Percentiles rank a stretch among this genome's conserved stretches.
Evolutionary conservation across 345 rosid genomes (phyloP).

Genomic region (Eucalyptus melliodora): DNA sequence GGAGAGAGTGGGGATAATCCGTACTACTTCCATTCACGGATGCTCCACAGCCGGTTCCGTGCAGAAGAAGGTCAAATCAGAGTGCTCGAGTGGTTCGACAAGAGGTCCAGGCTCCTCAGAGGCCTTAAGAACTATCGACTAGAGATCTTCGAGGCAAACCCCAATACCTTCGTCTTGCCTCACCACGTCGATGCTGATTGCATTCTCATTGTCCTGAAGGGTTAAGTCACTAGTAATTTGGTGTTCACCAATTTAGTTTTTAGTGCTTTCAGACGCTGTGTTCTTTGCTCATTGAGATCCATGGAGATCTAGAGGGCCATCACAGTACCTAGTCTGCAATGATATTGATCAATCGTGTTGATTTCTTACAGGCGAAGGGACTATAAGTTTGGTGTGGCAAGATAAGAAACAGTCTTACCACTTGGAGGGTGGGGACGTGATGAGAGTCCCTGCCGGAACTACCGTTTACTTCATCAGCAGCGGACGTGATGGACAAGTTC

Average conservation of each 20-base stretch:
- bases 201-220: slow-evolving; percentile 14
- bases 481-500: slow-evolving; percentile 11
- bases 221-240: not conserved
- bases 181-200: slow-evolving; percentile 27
- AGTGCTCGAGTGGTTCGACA: slow-evolving; percentile 19
- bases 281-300: not conserved
- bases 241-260: not conserved
- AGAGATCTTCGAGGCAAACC: slow-evolving; percentile 15
- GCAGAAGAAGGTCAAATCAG: slow-evolving; percentile 21
- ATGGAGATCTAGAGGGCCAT: not conserved
- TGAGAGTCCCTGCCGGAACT: slow-evolving; percentile 19
- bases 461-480: slow-evolving; percentile 5
- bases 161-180: slow-evolving; percentile 29
- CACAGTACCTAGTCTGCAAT: not conserved
- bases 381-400: slow-evolving; percentile 5
- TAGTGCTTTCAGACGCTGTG: not conserved
- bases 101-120: slow-evolving; percentile 21
- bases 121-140: slow-evolving; percentile 29
- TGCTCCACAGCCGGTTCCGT: not conserved
- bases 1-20: slow-evolving; percentile 2
- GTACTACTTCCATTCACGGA: slow-evolving; percentile 12
- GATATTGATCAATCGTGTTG: not conserved
- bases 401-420: slow-evolving; percentile 14
- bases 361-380: slow-evolving; percentile 13
- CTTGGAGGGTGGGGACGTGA: slow-evolving; percentile 21